phyloP scores from a whole-genome alignment of 352 stramenopile genomes.

The Blastocystis hominis region DNA sequence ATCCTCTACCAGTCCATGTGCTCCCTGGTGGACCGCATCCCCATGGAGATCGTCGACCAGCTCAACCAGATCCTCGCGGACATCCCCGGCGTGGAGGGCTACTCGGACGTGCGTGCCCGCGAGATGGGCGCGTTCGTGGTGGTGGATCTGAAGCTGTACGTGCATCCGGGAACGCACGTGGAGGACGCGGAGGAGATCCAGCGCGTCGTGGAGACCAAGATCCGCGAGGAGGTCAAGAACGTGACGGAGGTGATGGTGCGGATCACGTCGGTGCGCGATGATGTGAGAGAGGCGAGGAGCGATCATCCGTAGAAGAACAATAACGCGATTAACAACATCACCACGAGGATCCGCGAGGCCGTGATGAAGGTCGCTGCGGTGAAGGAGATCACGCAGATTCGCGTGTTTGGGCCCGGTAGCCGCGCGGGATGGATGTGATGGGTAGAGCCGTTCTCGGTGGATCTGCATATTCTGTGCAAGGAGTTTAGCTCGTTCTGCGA shows the following conservation, averaged over 20 bases:
- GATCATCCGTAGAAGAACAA: neutral
- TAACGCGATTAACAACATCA: neutral
- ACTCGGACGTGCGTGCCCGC: conserved; percentile 72
- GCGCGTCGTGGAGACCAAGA: conserved; percentile 68
- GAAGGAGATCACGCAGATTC: conserved; percentile 37
- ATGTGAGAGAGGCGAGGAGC: neutral
- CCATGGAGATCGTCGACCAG: conserved; percentile 12
- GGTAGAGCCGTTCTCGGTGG: conserved; percentile 1
- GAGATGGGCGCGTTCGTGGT: conserved; percentile 76
- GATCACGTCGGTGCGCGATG: conserved; percentile 60
- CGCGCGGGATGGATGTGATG: neutral
- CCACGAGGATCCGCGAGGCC: neutral
- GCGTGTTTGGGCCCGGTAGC: conserved; percentile 22
- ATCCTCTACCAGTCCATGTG: conserved; percentile 71
- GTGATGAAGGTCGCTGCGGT: neutral
- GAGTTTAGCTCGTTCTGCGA: conserved; percentile 23
- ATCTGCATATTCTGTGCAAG: conserved; percentile 28
- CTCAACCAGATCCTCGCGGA: neutral
- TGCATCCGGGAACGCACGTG: conserved; percentile 62
- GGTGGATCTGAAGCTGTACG: conserved; percentile 73
- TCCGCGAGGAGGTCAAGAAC: conserved; percentile 68
- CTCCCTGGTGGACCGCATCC: conserved; percentile 18
- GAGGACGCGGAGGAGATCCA: conserved; percentile 64
- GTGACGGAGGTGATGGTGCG: conserved; percentile 78
- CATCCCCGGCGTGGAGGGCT: conserved; percentile 61